Conservation (phyloP, 2,329 filamentous ascomycete species). For the Simplicillium aogashimaense region DNA sequence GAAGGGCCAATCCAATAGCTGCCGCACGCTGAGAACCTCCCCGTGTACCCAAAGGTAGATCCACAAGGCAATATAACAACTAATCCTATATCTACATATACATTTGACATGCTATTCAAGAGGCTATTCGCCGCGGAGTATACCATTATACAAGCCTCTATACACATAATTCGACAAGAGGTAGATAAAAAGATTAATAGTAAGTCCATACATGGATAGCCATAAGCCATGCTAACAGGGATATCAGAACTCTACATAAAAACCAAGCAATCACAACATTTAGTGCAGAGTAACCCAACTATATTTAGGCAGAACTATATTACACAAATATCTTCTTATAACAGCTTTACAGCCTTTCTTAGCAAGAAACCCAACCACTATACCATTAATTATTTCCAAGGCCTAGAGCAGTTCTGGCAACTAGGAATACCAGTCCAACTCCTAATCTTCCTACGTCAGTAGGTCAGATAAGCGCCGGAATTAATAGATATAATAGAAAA, state of each 20-base stretch:
- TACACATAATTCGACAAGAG: constrained; percentile 2
- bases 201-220: background rate
- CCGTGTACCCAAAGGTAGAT: constrained; percentile 1
- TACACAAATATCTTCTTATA: background rate
- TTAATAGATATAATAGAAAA: background rate
- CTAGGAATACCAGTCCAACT: constrained; percentile 2
- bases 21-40: background rate
- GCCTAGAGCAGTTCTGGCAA: constrained; percentile 1
- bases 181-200: constrained; percentile 2
- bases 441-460: background rate
- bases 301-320: constrained; percentile 4
- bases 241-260: constrained; percentile 2
- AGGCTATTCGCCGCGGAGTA: constrained; percentile 2
- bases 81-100: background rate
- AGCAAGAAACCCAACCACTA: background rate
- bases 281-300: constrained; percentile 1
- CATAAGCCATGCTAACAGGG: background rate
- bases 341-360: constrained; percentile 2
- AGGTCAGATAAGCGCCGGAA: background rate
- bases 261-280: constrained; percentile 1
- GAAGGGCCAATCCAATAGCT: constrained; percentile 2
- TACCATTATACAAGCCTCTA: background rate
- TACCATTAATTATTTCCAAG: constrained; percentile 2
- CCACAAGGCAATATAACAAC: background rate
- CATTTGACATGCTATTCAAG: constrained; percentile 2